phyloP scores from a whole-genome alignment of 805 yeast genomes.

The Saccharomycopsis schoenii region DNA sequence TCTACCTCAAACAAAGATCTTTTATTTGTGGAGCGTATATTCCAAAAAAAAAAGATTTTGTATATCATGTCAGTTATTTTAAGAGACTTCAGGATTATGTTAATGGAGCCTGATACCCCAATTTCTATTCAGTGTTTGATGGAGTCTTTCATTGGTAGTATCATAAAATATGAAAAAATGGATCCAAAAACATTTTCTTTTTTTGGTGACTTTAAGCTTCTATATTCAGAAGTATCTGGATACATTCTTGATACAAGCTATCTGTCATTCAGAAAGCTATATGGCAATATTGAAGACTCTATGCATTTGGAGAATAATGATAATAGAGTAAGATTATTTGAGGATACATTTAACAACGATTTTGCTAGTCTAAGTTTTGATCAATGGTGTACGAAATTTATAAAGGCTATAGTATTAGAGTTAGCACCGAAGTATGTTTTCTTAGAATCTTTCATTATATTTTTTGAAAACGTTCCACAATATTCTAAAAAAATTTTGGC shows the following conservation, averaged over 20 bases:
- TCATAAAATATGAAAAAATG: not conserved
- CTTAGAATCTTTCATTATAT: conserved; percentile 1
- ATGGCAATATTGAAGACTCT: not conserved
- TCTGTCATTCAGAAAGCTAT: not conserved
- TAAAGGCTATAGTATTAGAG: conserved; percentile 1
- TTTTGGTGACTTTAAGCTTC: conserved; percentile 5
- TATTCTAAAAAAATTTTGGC: conserved; percentile 3
- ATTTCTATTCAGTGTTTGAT: not conserved
- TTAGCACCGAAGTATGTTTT: not conserved
- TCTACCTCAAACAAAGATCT: conserved; percentile 8
- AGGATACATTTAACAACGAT: not conserved
- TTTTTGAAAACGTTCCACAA: not conserved
- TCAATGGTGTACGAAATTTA: conserved; percentile 6
- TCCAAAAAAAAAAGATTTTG: conserved; percentile 1
- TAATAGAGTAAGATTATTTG: not conserved
- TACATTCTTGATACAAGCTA: not conserved
- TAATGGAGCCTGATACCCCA: not conserved
- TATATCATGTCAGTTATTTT: conserved; percentile 9
- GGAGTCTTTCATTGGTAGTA: conserved; percentile 3
- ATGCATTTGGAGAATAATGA: not conserved
- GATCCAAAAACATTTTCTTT: not conserved
- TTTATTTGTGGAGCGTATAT: conserved; percentile 2
- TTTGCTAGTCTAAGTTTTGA: conserved; percentile 1
- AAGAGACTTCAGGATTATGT: conserved; percentile 1
- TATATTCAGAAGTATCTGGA: conserved; percentile 2